Base-by-base conservation (phyloP, 2,329 filamentous ascomycete species). In the Phaeosphaeria sp. region DNA sequence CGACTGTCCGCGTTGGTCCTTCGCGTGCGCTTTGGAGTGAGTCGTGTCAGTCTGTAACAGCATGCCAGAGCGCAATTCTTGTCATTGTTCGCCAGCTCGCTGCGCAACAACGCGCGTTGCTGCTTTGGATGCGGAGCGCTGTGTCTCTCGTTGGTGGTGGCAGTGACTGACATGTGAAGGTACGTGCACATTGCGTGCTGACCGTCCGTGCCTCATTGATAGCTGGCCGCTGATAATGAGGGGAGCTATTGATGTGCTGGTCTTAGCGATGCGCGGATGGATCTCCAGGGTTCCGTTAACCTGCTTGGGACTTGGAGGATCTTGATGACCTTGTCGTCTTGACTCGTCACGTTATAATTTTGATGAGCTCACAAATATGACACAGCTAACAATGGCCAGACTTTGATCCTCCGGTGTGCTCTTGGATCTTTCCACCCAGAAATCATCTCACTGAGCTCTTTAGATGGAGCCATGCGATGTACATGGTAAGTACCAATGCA, bases 121-220 rank as follows among this genome's bases (percentile, higher is more conserved):
- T 49, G 17, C 49, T 25, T 56, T 48, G 15, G 55, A 51, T 27
- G 45, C 49, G 50, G 49, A 56, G 30, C 21, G 36, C 15, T 44
- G n/a, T 21, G 18, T 36, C 42, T 21, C 17, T 13, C 18, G 15
- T 56, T 51, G 40, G 53, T 61, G 44, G 50, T 44, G 21, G 42
- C 20, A 18, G 36, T 36, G 30, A 36, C 30, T 36, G 30, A 36
- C 30, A 36, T 24, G 56, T 45, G 27, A 53, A 49, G 47, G 53
- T 48, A 30, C 45, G 36, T 51, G 45, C 40, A 22, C 40, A 50
- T 57, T 61, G 58, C 51, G 44, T 61, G 60, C 63, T 61, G 50
- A 61, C 52, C 24, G 30, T 39, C 50, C 30, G 56, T 57, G 60
- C 56, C 45, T 53, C 46, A 55, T 36, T 43, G 42, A 46, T 51